Conservation (phyloP, 306 rosid species). For the Cucumis cinereus region DNA sequence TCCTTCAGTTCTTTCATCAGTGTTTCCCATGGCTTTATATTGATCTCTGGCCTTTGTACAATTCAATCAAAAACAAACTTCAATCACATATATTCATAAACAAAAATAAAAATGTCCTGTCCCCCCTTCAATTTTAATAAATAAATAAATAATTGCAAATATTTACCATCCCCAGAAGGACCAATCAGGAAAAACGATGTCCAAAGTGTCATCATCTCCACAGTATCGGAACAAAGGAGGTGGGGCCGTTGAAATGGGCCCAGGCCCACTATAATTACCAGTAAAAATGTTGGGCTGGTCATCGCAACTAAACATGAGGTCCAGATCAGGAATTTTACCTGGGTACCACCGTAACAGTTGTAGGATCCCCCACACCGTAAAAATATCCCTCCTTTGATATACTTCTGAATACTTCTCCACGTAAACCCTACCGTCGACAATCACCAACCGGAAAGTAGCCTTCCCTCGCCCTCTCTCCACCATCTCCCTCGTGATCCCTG, state of each 20-base stretch:
- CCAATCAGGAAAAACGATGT: conserved; percentile 46
- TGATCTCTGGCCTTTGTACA: conserved; percentile 27
- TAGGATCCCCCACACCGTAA: conserved; percentile 63
- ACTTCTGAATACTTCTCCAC: conserved; percentile 36
- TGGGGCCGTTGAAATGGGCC: conserved; percentile 1
- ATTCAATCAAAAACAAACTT: background rate
- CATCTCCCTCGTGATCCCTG: conserved; percentile 47
- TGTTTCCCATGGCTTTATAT: conserved; percentile 30
- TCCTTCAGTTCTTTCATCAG: conserved; percentile 17
- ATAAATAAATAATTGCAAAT: too few relatives aligned
- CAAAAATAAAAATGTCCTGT: too few relatives aligned
- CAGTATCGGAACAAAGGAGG: conserved; percentile 68
- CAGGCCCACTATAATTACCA: background rate
- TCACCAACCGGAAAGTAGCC: conserved; percentile 51
- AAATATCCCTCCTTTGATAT: conserved; percentile 50
- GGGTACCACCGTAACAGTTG: conserved; percentile 56
- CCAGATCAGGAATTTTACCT: conserved; percentile 43
- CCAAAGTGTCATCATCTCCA: conserved; percentile 26
- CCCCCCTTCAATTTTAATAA: too few relatives aligned
- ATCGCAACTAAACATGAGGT: conserved; percentile 54
- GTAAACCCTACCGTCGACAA: conserved; percentile 39
- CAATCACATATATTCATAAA: too few relatives aligned
- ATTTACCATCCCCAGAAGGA: conserved; percentile 46
- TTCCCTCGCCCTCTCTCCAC: conserved; percentile 29
- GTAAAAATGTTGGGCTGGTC: conserved; percentile 35